A percentile compares a stretch with the other conserved stretches of the same genome.
Evolutionary conservation across 192 early-diverging fungal genomes (phyloP).

Genomic region (Coemansia sp.): DNA sequence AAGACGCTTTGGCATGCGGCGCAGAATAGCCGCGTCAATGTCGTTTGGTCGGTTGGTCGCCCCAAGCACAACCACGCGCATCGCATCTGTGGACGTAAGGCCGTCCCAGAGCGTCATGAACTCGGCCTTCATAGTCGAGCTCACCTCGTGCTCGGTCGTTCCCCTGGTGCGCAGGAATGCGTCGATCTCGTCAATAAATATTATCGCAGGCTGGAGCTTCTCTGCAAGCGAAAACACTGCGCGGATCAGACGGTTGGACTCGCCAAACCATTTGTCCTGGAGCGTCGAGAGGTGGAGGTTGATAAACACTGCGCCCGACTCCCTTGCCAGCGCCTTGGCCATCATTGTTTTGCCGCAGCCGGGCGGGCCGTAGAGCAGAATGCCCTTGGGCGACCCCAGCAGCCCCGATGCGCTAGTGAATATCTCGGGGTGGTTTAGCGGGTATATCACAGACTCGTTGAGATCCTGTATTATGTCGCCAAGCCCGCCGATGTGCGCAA

Average conservation of each 20-base stretch:
- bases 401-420: slow-evolving; percentile 84
- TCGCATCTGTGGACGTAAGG: slow-evolving; percentile 59
- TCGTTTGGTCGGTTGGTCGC: slow-evolving; percentile 98
- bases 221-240: slow-evolving; percentile 92
- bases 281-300: slow-evolving; percentile 96
- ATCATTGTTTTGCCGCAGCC: slow-evolving; percentile 99
- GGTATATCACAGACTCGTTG: slow-evolving; percentile 95
- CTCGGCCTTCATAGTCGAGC: slow-evolving; percentile 99
- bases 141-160: slow-evolving; percentile 94
- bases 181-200: slow-evolving; percentile 99
- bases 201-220: slow-evolving; percentile 93
- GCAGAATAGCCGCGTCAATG: slow-evolving; percentile 94
- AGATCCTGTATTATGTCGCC: slow-evolving; percentile 90
- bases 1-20: slow-evolving; percentile 97
- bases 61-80: slow-evolving; percentile 76
- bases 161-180: slow-evolving; percentile 89
- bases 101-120: slow-evolving; percentile 99
- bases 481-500: slow-evolving; percentile 90
- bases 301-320: slow-evolving; percentile 97
- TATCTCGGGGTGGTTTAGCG: slow-evolving; percentile 89
- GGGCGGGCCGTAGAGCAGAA: slow-evolving; percentile 93
- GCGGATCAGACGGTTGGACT: slow-evolving; percentile 90
- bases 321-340: slow-evolving; percentile 96
- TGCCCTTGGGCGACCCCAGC: slow-evolving; percentile 91
- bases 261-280: slow-evolving; percentile 98